Evolutionary conservation across 345 rosid genomes (phyloP).

Genomic region (Sonneratia caseolaris): DNA sequence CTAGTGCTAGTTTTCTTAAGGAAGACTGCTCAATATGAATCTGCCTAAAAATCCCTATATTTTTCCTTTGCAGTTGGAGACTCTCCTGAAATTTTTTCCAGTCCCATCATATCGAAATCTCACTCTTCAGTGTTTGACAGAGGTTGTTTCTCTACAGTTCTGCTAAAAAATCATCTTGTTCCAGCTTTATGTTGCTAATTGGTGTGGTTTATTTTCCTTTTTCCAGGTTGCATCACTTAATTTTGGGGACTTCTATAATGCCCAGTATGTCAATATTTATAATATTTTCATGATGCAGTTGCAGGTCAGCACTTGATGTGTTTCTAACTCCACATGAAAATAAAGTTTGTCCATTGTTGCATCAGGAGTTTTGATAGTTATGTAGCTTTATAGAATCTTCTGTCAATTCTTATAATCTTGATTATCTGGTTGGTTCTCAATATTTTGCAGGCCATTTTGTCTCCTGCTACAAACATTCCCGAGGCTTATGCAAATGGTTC

Average conservation of each 20-base stretch:
- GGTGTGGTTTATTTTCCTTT: conserved; percentile 4
- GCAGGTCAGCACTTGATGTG: conserved; percentile 38
- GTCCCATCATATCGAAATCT: conserved; percentile 79
- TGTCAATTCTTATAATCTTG: background rate
- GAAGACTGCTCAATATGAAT: background rate
- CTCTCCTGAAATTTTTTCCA: conserved; percentile 82
- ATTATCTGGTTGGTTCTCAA: background rate
- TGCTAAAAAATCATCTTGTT: background rate
- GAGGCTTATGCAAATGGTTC: conserved; percentile 84
- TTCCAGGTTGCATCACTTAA: conserved; percentile 77
- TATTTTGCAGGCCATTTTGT: conserved; percentile 54
- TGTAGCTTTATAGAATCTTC: background rate
- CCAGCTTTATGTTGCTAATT: conserved; percentile 3
- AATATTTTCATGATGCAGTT: conserved; percentile 71
- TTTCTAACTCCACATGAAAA: background rate
- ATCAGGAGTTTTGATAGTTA: background rate
- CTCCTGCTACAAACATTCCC: conserved; percentile 71
- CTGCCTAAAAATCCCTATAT: background rate
- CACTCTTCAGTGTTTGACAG: conserved; percentile 90
- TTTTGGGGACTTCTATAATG: conserved; percentile 78
- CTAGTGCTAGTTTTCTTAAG: background rate
- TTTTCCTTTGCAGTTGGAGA: conserved; percentile 57
- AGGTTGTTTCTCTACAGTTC: conserved; percentile 32
- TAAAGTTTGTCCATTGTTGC: background rate
- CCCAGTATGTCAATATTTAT: conserved; percentile 77